Base-by-base conservation (phyloP, 2,329 filamentous ascomycete genomes). In the Xylaria sp. region DNA sequence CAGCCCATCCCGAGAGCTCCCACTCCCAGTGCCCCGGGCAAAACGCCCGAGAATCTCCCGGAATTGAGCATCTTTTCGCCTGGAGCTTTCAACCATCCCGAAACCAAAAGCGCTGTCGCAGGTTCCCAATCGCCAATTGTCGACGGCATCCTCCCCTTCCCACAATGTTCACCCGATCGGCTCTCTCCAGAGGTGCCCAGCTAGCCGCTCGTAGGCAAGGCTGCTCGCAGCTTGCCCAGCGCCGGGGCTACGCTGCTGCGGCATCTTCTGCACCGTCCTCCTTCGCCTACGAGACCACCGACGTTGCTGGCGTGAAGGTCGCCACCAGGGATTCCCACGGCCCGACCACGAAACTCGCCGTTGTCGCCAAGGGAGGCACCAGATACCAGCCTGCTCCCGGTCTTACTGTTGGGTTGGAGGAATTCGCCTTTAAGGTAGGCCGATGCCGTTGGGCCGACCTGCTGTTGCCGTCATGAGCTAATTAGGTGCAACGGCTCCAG, bases 401-500 rank as follows among this genome's bases (percentile, higher is more conserved):
- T 63, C 83, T 97, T 74, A 89, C 93, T 62, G 89, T 92, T 71
- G 93, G 89, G 54, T 84, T 99, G 64, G 90, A 94, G 80, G 90
- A 91, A 74, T 99, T 95, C 80, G 93, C 95, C 63, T 99, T 97
- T 86, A 96, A 96, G 90, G 94, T 92, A 74, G 59, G 62, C 53
- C 67, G 76, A 57, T 52, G 56, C 53, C 41, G 42, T 39, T 51
- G 46, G 39, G 40, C 43, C 8, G 18, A n/a, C 29, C 8, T 38
- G 38, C 40, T 57, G 42, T 49, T 54, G 50, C 43, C 26, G 45
- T 52, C 54, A 58, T 67, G 71, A 79, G 78, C 77, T 82, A 80
- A 81, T 78, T 76, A 77, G 55, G 53, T 69, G 70, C 62, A 65
- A 58, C 62, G 50, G 20, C 59, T 63, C 59, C 69, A 93, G 89